phyloP scores from a whole-genome alignment of 108 stramenopile species.

The Pseudonitzschia delicatissima region DNA sequence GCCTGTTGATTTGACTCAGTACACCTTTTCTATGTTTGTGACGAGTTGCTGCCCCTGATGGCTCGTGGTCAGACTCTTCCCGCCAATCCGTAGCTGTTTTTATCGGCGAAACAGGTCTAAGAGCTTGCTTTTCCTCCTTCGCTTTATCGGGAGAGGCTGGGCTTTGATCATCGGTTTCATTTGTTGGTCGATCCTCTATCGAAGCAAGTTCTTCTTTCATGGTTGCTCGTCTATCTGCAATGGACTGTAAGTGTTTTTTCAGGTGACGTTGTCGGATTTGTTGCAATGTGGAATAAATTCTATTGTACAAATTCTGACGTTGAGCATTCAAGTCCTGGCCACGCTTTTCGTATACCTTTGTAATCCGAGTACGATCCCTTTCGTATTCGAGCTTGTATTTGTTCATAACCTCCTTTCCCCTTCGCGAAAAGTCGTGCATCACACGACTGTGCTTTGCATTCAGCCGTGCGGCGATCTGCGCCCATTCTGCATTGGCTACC shows the following conservation, averaged over 20 bases:
- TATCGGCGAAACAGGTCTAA: constrained; percentile 40
- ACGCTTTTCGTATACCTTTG: constrained; percentile 51
- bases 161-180: not conserved
- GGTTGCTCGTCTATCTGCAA: constrained; percentile 26
- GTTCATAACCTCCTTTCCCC: constrained; percentile 51
- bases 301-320: constrained; percentile 30
- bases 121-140: constrained; percentile 27
- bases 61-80: constrained; percentile 14
- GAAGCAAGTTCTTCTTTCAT: not conserved
- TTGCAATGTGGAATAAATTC: constrained; percentile 33
- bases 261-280: constrained; percentile 50
- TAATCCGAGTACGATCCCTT: constrained; percentile 44
- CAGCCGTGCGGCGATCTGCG: constrained; percentile 36
- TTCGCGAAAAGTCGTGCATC: constrained; percentile 46
- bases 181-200: not conserved
- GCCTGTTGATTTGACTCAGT: constrained; percentile 47
- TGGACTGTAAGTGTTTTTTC: constrained; percentile 55
- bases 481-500: constrained; percentile 49
- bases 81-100: constrained; percentile 25
- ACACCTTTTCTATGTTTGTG: constrained; percentile 69
- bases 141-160: not conserved
- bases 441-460: constrained; percentile 52
- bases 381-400: constrained; percentile 42
- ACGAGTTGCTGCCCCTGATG: constrained; percentile 47
- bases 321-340: constrained; percentile 36